Conservation (phyloP, 1,284 basidiomycete species). For the Boletellus deceptivus region DNA sequence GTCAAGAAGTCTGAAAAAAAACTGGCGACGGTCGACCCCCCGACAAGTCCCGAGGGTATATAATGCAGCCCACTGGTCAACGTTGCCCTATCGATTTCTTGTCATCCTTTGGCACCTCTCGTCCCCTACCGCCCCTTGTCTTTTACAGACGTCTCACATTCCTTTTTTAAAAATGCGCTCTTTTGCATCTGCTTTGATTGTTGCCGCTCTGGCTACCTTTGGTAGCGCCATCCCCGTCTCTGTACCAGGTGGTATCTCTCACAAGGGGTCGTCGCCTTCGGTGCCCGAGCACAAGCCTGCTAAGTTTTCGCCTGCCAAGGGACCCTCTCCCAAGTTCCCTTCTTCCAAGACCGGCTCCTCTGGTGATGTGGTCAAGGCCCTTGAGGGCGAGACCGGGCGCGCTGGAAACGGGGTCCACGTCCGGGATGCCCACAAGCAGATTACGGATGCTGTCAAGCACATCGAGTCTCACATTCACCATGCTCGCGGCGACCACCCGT, state of each 20-base stretch:
- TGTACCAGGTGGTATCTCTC: neutral
- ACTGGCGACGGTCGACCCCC: neutral
- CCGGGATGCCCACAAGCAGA: too few species aligned
- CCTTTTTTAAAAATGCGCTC: conserved; percentile 46
- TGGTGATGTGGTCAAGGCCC: too few species aligned
- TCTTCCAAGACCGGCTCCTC: too few species aligned
- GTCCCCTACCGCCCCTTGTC: conserved; percentile 1
- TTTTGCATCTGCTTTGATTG: conserved; percentile 40
- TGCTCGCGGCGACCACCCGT: conserved; percentile 11
- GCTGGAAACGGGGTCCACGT: too few species aligned
- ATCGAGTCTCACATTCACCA: too few species aligned
- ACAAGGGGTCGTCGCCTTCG: neutral
- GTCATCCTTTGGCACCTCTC: conserved; percentile 5
- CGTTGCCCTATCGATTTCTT: conserved; percentile 11
- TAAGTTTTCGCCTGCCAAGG: too few species aligned
- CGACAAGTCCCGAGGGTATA: conserved; percentile 15
- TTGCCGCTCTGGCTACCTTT: conserved; percentile 36
- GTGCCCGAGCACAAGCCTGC: neutral
- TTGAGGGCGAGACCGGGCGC: too few species aligned
- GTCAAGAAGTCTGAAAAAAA: conserved; percentile 2
- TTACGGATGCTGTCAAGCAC: too few species aligned
- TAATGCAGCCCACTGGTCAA: conserved; percentile 8
- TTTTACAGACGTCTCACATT: conserved; percentile 35
- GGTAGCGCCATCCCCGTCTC: conserved; percentile 19
- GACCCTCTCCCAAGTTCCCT: too few species aligned